Percentiles rank a stretch among this genome's conserved stretches.
Evolutionary conservation across 495 filamentous ascomycete genomes (phyloP).

Genomic region (Penicillium roqueforti): DNA sequence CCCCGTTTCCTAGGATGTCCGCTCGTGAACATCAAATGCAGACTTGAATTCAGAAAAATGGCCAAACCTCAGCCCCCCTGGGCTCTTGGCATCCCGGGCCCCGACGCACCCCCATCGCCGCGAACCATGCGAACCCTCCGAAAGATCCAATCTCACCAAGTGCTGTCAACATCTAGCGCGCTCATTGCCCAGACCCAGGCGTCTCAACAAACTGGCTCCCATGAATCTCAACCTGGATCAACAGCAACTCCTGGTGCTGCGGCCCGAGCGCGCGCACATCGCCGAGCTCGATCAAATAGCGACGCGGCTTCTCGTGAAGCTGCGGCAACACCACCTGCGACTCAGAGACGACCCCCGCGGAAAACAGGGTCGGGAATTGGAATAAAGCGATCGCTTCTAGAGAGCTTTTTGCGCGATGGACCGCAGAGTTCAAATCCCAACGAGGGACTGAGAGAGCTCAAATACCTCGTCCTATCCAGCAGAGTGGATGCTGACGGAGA

Average conservation of each 20-base stretch:
- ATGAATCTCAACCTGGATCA: constrained; percentile 1
- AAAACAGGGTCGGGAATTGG: constrained; percentile 54
- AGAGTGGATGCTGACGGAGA: constrained; percentile 78
- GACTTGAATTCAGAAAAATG: constrained; percentile 14
- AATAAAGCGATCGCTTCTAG: constrained; percentile 57
- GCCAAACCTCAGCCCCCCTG: constrained; percentile 23
- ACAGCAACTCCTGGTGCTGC: constrained; percentile 25
- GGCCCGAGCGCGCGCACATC: constrained; percentile 33
- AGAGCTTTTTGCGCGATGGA: constrained; percentile 64
- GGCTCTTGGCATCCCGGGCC: constrained; percentile 25
- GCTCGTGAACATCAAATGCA: constrained; percentile 6
- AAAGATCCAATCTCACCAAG: constrained; percentile 51
- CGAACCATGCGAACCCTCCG: constrained; percentile 47
- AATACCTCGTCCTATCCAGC: constrained; percentile 71
- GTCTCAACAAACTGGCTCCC: constrained; percentile 29
- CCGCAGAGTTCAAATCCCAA: constrained; percentile 64
- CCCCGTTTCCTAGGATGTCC: neutral
- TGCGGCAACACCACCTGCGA: constrained; percentile 29
- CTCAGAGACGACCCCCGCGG: constrained; percentile 47
- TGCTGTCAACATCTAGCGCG: constrained; percentile 35
- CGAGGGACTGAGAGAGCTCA: constrained; percentile 66
- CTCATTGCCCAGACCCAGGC: constrained; percentile 38
- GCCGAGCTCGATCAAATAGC: constrained; percentile 68
- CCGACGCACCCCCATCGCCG: constrained; percentile 41
- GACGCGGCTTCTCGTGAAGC: constrained; percentile 52